Evolutionary conservation across 208 protist species (phyloP), one percentile per base, ranked within the genome.

Genomic region (Acanthamoeba healyi): DNA sequence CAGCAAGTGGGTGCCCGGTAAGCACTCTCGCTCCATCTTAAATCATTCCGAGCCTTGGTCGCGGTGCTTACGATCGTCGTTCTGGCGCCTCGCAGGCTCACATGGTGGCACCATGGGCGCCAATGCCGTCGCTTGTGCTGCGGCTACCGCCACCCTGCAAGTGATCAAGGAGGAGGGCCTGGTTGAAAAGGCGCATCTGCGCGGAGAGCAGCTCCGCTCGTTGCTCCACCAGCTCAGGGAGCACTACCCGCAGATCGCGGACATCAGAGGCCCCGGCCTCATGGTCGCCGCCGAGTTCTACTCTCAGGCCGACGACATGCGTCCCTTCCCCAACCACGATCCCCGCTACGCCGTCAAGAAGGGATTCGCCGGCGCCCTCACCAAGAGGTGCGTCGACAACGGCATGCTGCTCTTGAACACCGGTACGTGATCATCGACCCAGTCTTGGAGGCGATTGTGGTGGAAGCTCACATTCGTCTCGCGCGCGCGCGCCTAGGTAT

Each of bases 111-210:
- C 96, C 24, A 97, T 97, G 70, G 96, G 90, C 12, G 96, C 95
- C 44, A 97, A 97, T 77, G 95, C 95, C 2, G 95, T 97, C 0
- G 61, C 96, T 24, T 97, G 96, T 82, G 96, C 96, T 19, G 96
- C 96, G 12, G 96, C 96, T 12, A 42, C 56, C 34, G 96, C 94
- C 2, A 97, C 95, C 15, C 26, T 97, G 17, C 82, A 96, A 56
- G 94, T 97, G 49, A 96, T 98, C 72, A 93, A 95, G 84, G 94
- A 97, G 70, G 96, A 97, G 95, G 56, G 72, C 42, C 17, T 97
- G 3, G 34, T 97, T 7, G 95, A 94, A 22, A 97, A 97, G 65
- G 86, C 82, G 17, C 40, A 77, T 1, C 7, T 38, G 67, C 44
- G 95, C 34, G 95, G 94, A 36, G 15, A 89, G 51, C 94, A 96